Evolutionary conservation across 2,329 filamentous ascomycete species (phyloP).

Genomic region (Ophiostoma sp.): DNA sequence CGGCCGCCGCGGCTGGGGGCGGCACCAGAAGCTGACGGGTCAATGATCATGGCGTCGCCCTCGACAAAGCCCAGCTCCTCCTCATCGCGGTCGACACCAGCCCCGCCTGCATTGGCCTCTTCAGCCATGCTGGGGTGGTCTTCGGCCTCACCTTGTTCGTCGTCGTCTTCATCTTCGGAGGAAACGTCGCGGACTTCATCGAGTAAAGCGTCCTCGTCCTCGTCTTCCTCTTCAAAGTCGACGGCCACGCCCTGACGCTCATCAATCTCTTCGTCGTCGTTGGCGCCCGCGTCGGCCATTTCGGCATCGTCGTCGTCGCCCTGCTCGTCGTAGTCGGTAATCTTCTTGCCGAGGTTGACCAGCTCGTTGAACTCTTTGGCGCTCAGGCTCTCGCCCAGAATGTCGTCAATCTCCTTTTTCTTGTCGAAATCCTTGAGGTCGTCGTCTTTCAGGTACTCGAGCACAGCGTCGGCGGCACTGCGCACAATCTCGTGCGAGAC

Average conservation of each 20-base stretch:
- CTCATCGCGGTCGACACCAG: conserved; percentile 48
- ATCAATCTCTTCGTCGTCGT: conserved; percentile 76
- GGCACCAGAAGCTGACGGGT: conserved; percentile 54
- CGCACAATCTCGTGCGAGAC: conserved; percentile 88
- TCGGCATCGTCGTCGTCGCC: conserved; percentile 90
- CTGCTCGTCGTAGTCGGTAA: conserved; percentile 96
- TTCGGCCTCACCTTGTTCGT: conserved; percentile 62
- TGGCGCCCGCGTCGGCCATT: conserved; percentile 61
- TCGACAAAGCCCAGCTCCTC: conserved; percentile 55
- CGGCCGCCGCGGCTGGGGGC: conserved; percentile 51
- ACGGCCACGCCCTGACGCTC: conserved; percentile 96
- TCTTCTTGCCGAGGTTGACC: conserved; percentile 95
- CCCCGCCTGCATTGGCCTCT: conserved; percentile 52
- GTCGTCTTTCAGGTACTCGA: conserved; percentile 93
- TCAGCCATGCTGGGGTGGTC: conserved; percentile 58
- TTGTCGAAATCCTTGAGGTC: conserved; percentile 96
- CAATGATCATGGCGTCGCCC: conserved; percentile 80
- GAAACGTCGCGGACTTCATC: conserved; percentile 87
- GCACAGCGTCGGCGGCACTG: conserved; percentile 86
- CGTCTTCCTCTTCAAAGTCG: conserved; percentile 87
- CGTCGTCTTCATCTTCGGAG: conserved; percentile 76
- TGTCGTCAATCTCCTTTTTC: conserved; percentile 95
- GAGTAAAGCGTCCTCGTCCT: conserved; percentile 76
- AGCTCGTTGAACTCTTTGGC: conserved; percentile 96
- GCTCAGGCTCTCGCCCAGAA: conserved; percentile 77